A percentile compares a stretch with the other conserved stretches of the same genome.
phyloP scores from a whole-genome alignment of 257 asterid genomes.

The Leptodermis oblonga region DNA sequence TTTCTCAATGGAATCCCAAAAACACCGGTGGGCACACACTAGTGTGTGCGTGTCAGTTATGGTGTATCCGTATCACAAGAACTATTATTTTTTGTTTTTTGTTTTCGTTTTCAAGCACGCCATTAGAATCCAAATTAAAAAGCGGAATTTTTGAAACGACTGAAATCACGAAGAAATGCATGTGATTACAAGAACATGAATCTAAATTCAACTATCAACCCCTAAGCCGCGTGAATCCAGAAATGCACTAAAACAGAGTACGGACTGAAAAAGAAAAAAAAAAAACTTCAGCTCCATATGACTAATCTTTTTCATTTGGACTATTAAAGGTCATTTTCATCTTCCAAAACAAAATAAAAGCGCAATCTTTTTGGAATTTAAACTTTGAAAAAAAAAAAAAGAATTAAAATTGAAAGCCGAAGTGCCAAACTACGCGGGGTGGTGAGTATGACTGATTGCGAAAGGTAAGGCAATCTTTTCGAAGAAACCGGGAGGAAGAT shows the following conservation, averaged over 20 bases:
- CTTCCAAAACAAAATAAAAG: too few relatives aligned
- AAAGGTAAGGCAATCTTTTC: slow-evolving; percentile 4
- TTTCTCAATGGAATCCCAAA: too few relatives aligned
- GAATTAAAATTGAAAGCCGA: not conserved
- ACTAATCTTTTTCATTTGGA: too few relatives aligned
- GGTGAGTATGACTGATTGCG: slow-evolving; percentile 6
- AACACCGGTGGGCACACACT: slow-evolving; percentile 7
- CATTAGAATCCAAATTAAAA: not conserved
- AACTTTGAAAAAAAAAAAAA: too few relatives aligned
- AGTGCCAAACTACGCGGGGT: slow-evolving; percentile 19
- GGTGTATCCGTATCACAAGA: not conserved
- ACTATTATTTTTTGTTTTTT: not conserved
- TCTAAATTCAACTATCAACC: not conserved
- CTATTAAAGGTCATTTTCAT: too few relatives aligned
- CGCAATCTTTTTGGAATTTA: too few relatives aligned
- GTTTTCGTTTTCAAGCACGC: slow-evolving; percentile 1
- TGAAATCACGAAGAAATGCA: not conserved
- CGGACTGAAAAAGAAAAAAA: too few relatives aligned
- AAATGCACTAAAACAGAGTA: too few relatives aligned
- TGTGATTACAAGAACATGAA: not conserved
- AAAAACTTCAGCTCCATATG: too few relatives aligned
- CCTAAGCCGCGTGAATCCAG: slow-evolving; percentile 1
- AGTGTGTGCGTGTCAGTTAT: not conserved
- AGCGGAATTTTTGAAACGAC: not conserved
- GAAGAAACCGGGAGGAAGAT: slow-evolving; percentile 23